Percentiles rank a stretch among this genome's conserved stretches.
phyloP scores from a whole-genome alignment of 2,329 filamentous ascomycete genomes.

The Fonsecaea pedrosoi region DNA sequence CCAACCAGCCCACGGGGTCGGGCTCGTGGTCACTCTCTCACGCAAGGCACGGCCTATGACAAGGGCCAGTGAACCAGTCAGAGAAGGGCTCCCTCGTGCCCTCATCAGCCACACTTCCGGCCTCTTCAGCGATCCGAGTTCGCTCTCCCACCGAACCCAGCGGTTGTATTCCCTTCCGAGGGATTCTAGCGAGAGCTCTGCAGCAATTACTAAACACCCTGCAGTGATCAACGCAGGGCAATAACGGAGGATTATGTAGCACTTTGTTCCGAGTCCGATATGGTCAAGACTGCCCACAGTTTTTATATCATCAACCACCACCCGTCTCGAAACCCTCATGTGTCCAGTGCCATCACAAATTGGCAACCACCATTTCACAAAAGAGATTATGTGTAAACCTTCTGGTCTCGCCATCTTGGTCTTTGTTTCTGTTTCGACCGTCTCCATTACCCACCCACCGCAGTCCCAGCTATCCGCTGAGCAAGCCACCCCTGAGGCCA shows the following conservation, averaged over 20 bases:
- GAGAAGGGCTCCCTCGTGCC: not conserved
- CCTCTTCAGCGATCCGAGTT: not conserved
- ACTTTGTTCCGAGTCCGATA: not conserved
- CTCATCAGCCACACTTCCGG: slow-evolving; percentile 4
- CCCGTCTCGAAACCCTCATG: not conserved
- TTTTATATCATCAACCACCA: not conserved
- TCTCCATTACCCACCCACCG: not conserved
- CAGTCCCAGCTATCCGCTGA: not conserved
- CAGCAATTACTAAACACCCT: slow-evolving; percentile 10
- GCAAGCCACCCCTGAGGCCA: not conserved
- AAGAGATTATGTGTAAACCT: slow-evolving; percentile 1
- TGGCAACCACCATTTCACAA: not conserved
- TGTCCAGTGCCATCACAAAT: not conserved
- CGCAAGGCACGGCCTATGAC: not conserved
- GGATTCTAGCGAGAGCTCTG: slow-evolving; percentile 17
- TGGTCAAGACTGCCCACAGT: not conserved
- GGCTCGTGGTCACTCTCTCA: not conserved
- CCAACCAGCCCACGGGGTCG: not conserved
- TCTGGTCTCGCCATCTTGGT: not conserved
- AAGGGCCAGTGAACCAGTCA: not conserved
- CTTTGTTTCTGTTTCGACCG: not conserved
- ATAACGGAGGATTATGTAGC: not conserved
- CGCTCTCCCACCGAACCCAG: not conserved
- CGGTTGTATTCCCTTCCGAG: slow-evolving; percentile 8
- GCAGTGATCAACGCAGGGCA: slow-evolving; percentile 5